Base-by-base conservation (phyloP, 1,284 basidiomycete species). In the Moesziomyces parantarcticus region DNA sequence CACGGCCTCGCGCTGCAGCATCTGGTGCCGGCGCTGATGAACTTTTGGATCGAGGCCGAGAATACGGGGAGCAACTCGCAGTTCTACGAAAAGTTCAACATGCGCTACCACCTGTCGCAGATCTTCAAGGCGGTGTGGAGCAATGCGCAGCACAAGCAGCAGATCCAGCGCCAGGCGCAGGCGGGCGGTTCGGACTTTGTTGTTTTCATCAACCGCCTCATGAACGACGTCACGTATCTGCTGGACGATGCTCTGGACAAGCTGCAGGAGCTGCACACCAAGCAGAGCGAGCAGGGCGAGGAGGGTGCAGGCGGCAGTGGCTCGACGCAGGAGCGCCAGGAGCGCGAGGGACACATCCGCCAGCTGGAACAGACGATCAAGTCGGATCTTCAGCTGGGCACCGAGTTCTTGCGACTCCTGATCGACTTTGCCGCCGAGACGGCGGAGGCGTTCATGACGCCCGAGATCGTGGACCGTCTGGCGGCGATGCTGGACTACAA, bases 401-500 rank as follows among this genome's bases (percentile, higher is more conserved):
- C 91, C 67, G 93, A 92, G 29, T 95, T 94, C 14, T 90, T 99
- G 25, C 90, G 91, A 48, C 87, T 98, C 22, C 88, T 99, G 71
- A 93, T 93, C 82, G 88, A 92, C 57, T 96, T 99, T 84, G 97
- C 96, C 0, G 92, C 90, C 0, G 92, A 97, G 82, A 93, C 93
- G 0, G 93, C 92, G 80, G 89, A 88, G 42, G 94, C 96, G 0
- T 99, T 99, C 85, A 92, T 98, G 89, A 92, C 92, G 84, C 91
- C 92, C 3, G 97, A 99, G 85, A 97, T 99, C 58, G 93, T 99
- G 29, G 92, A 96, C 81, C 89, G 92, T 41, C 88, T 99, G 18
- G 96, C 97, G 4, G 95, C 95, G 0, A 98, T 98, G 92, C 86
- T 99, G 76, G 92, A 97, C 84, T 96, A 96, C 86, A 98, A 98